Conservation (phyloP, 139 green algal genomes). For the Penium margaritaceum region DNA sequence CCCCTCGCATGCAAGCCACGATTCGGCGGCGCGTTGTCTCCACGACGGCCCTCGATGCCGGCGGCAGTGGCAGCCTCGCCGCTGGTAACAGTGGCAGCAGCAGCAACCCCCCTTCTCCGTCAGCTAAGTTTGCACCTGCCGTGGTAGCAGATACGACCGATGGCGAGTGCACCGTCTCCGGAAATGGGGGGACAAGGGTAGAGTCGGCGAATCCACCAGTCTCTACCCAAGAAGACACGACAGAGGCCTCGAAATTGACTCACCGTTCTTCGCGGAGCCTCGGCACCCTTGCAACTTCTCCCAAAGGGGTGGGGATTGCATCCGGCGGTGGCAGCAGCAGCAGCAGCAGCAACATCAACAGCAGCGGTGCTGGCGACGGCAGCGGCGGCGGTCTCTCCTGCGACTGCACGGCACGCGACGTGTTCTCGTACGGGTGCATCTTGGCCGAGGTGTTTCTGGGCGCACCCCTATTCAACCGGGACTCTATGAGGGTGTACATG, state of each 20-base stretch:
- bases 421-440: conserved; percentile 17
- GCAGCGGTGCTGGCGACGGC: background rate
- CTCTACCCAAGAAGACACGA: too few relatives aligned
- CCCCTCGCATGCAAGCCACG: too few relatives aligned
- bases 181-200: too few relatives aligned
- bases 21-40: too few relatives aligned
- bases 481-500: background rate
- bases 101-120: background rate
- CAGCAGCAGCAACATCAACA: background rate
- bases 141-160: background rate
- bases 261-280: background rate
- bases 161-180: too few relatives aligned
- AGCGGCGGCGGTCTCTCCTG: too few relatives aligned
- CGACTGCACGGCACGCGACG: background rate
- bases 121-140: background rate
- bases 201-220: too few relatives aligned
- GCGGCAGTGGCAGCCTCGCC: too few relatives aligned
- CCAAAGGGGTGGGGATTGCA: background rate
- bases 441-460: conserved; percentile 13
- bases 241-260: background rate
- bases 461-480: conserved; percentile 11
- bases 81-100: background rate
- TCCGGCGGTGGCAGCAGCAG: background rate
- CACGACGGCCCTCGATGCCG: too few relatives aligned
- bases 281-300: background rate